Evolutionary conservation across 148 eudicot genomes (phyloP).

Genomic region (Arctostaphylos glauca): DNA sequence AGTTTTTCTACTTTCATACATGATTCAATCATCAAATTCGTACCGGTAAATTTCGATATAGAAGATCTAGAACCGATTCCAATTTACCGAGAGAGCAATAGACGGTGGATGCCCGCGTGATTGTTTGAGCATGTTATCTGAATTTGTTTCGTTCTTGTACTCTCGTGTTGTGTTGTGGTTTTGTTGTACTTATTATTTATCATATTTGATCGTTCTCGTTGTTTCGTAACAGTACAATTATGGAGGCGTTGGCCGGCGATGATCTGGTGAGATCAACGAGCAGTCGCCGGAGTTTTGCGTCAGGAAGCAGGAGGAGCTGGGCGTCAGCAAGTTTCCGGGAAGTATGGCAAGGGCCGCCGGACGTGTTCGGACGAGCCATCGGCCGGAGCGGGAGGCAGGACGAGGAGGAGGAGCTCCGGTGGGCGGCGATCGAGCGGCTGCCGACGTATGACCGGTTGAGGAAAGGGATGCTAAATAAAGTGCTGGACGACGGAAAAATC

Average conservation of each 20-base stretch:
- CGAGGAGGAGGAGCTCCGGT: conserved; percentile 30
- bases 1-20: too few species aligned
- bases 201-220: background rate
- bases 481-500: conserved; percentile 38
- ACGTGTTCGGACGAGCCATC: conserved; percentile 21
- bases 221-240: background rate
- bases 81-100: too few species aligned
- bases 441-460: conserved; percentile 44
- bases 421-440: conserved; percentile 40
- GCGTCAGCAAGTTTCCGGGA: conserved; percentile 16
- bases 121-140: background rate
- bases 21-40: background rate
- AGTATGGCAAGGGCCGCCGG: conserved; percentile 19
- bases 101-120: too few species aligned
- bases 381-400: conserved; percentile 21
- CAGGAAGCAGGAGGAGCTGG: conserved; percentile 15
- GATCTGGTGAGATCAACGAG: conserved; percentile 9
- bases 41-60: too few species aligned
- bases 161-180: background rate
- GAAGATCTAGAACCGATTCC: too few species aligned
- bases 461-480: conserved; percentile 37
- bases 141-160: background rate
- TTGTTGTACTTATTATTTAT: too few species aligned
- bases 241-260: background rate
- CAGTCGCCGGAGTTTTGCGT: background rate